Evolutionary conservation across 2,329 filamentous ascomycete species (phyloP), one percentile per base, ranked within the genome.

Genomic region (Aspergillus pseudoterreus): DNA sequence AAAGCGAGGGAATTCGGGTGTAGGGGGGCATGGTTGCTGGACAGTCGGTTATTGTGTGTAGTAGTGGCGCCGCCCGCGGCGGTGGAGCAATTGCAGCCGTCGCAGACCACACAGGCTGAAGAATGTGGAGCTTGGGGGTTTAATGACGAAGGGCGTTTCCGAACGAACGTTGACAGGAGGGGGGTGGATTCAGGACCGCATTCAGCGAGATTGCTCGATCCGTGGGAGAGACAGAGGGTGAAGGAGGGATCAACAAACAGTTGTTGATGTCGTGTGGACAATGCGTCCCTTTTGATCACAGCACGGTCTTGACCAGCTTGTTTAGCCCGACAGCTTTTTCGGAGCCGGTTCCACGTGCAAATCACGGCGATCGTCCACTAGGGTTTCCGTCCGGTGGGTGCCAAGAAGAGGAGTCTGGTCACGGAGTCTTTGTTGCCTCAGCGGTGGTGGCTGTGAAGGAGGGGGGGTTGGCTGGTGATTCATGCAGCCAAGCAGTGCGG

Each of bases 1-100:
- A 88, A 64, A 92, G 82, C 64, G 87, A 90, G 85, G 15, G 24
- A 27, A 90, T 90, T 47, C 64, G 64, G 54, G 64, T 53, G 56
- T 61, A 60, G 54, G 56, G 57, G 52, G 59, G 58, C 62, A 67
- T 68, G 53, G 48, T 59, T 59, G 53, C 53, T 41, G 48, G 42
- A 32, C 27, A 12, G 39, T 30, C 14, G 15, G 4, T 14, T n/a
- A 11, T n/a, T n/a, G 35, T 38, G 14, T 38, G 35, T 38, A 17
- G 35, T 46, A 43, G 56, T 54, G 63, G 56, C 54, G 58, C 65
- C 63, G 64, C 55, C 58, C 60, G 58, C 62, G 57, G 61, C 56
- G 57, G 57, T 53, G 27, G 27, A 30, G 27, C 27, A 30, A 30
- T 30, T 30, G 27, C 57, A 53, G 55, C 51, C 43, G 52, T 47